Conservation (phyloP, 768 basidiomycete genomes). For the Gloeopeniophorella convolvens region DNA sequence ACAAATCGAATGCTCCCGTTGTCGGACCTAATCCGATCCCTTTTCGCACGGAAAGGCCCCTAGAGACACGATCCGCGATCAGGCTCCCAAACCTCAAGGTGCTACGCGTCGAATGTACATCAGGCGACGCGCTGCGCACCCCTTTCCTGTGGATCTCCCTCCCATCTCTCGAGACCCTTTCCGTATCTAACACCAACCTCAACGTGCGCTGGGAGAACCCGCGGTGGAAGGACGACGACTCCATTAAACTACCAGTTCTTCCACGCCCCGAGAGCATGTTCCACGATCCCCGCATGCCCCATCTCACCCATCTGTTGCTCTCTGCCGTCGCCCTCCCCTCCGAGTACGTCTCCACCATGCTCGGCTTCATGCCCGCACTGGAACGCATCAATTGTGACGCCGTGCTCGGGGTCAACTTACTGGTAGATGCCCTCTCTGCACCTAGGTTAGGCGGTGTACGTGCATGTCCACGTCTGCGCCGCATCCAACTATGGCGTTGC, state of each 20-base stretch:
- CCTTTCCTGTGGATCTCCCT: constrained; percentile 16
- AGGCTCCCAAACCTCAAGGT: constrained; percentile 8
- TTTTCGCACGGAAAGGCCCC: background rate
- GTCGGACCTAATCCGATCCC: constrained; percentile 6
- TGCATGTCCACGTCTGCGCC: constrained; percentile 7
- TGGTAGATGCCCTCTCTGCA: constrained; percentile 10
- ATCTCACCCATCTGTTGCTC: constrained; percentile 12
- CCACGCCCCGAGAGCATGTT: constrained; percentile 17
- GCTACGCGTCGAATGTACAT: constrained; percentile 8
- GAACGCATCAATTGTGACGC: constrained; percentile 19
- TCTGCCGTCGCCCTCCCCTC: constrained; percentile 7
- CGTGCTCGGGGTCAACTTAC: background rate
- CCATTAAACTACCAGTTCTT: background rate
- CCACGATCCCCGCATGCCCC: constrained; percentile 19
- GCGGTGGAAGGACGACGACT: background rate
- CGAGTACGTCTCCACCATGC: constrained; percentile 10
- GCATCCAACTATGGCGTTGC: constrained; percentile 16
- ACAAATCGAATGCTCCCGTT: constrained; percentile 5
- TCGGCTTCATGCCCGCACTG: constrained; percentile 16
- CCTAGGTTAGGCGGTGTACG: background rate
- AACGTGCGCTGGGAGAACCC: background rate
- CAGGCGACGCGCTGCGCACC: constrained; percentile 9
- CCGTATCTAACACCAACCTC: constrained; percentile 9
- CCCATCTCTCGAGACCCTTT: constrained; percentile 16
- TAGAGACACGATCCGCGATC: constrained; percentile 1